Base-by-base conservation (phyloP, 2,329 filamentous ascomycete species). In the Epichloe glyceriae region DNA sequence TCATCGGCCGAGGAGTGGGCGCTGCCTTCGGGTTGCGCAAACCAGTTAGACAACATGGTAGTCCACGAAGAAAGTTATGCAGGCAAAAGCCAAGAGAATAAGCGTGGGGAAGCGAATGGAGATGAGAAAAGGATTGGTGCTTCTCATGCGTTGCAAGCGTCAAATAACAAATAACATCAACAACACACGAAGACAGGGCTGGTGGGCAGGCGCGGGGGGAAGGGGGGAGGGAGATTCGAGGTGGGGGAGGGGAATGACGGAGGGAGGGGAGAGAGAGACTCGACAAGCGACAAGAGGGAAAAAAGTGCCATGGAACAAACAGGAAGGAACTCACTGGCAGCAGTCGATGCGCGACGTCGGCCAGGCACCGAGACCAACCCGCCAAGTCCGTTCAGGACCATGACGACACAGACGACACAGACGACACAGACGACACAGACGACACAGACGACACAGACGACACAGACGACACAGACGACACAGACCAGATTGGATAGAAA, bases 1-100 rank as follows among this genome's bases (percentile, higher is more conserved):
- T 82, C 81, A 52, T 86, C 81, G 56, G 67, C 68, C 4, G 82
- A 84, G 44, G 78, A 79, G 56, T 68, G 67, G 59, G 66, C 69
- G 64, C 72, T 70, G 62, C 72, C 73, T 73, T 61, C 58, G 56
- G 63, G 61, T 63, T 62, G 57, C 40, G 62, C 58, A 58, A 67
- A 66, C 67, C 70, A 73, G 60, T 62, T 64, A 56, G 69, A 72
- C 58, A 73, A 67, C 67, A 72, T 73, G 56, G 40, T 42, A 49
- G 38, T 49, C 47, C 47, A 49, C 53, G 50, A 52, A 51, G 47
- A 48, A 47, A 39, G 52, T 54, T 53, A 53, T 49, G 49, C 39
- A 46, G 53, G 50, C 50, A 49, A 45, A 52, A n/a, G 33, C 34
- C 15, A 51, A 37, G 41, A 37, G 30, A n/a, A 44, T 22, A 20